A percentile compares a stretch with the other conserved stretches of the same genome.
phyloP scores from a whole-genome alignment of 768 basidiomycete genomes.

The Mycena filopes region DNA sequence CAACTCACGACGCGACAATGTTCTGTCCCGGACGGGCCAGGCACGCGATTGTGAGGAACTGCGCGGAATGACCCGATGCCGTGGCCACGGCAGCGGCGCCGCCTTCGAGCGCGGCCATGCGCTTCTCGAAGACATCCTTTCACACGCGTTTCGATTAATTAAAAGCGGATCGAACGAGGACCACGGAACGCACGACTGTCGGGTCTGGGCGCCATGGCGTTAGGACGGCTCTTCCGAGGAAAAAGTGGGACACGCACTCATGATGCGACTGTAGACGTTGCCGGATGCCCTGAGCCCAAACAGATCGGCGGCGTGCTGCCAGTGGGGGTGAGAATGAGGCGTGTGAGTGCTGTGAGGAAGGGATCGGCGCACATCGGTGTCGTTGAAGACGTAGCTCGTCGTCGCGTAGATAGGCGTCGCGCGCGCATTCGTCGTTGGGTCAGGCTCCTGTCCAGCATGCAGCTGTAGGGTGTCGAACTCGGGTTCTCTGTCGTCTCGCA shows the following conservation, averaged over 20 bases:
- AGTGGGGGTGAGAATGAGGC: conserved; percentile 5
- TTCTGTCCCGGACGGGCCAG: conserved; percentile 62
- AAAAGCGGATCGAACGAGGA: not conserved
- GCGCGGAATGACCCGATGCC: conserved; percentile 64
- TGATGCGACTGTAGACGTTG: conserved; percentile 63
- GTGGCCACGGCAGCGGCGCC: conserved; percentile 65
- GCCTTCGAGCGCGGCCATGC: conserved; percentile 67
- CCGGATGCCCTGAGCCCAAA: conserved; percentile 58
- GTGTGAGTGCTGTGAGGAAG: not conserved
- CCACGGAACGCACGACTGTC: conserved; percentile 47
- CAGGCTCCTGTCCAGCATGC: conserved; percentile 64
- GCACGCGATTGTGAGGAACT: conserved; percentile 61
- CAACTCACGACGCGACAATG: conserved; percentile 61
- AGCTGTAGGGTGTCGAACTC: conserved; percentile 67
- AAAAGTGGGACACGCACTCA: conserved; percentile 55
- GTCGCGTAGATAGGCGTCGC: conserved; percentile 68
- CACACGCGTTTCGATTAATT: not conserved
- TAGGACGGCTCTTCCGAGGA: conserved; percentile 62
- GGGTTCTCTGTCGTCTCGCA: conserved; percentile 12
- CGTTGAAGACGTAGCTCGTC: conserved; percentile 64
- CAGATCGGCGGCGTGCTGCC: conserved; percentile 63
- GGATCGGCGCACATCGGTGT: conserved; percentile 55
- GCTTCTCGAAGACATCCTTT: conserved; percentile 67
- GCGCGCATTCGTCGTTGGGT: conserved; percentile 60
- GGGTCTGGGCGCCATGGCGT: conserved; percentile 35